Conservation (phyloP, 176 grass and related monocot species). For the Hordeum vulgare region MorexV3_pseudomolecules_assembly NC_058518.1:438821297-438821796, state of each 20-base stretch:
- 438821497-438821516: slow-evolving; percentile 47
- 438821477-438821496: slow-evolving; percentile 50
- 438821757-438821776: slow-evolving; percentile 39
- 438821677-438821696: no score
- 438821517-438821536: slow-evolving; percentile 59
- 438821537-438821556: slow-evolving; percentile 28
- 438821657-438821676: not conserved
- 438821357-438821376: slow-evolving; percentile 43
- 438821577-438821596: slow-evolving; percentile 55
- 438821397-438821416: slow-evolving; percentile 51
- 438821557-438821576: slow-evolving; percentile 56
- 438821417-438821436: slow-evolving; percentile 48
- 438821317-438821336: no score
- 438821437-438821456: slow-evolving; percentile 43
- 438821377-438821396: slow-evolving; percentile 36
- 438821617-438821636: slow-evolving; percentile 29
- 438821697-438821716: no score
- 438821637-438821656: not conserved
- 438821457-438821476: slow-evolving; percentile 32
- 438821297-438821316: no score
- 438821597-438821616: slow-evolving; percentile 54
- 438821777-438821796: slow-evolving; percentile 36
- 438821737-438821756: slow-evolving; percentile 38
- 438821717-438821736: no score
- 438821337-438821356: no score